Base-by-base conservation (phyloP, 257 asterid genomes). In the Dorcoceras hygrometricum region DNA sequence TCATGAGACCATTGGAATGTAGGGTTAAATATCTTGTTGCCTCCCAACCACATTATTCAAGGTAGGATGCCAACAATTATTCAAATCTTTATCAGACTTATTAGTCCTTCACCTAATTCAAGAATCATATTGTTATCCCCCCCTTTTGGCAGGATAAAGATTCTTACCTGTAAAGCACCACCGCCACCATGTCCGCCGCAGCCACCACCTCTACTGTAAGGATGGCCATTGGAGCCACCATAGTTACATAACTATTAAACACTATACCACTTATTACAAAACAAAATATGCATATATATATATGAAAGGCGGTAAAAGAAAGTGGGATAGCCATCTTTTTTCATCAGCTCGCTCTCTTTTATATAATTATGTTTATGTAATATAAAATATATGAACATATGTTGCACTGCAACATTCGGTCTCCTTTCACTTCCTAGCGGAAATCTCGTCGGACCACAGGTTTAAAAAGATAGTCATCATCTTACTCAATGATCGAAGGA, bases 1-100 rank as follows among this genome's bases (percentile, higher is more conserved):
- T 71, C 89, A 84, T 62, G 90, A 86, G 79, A 72, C 90, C 78
- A 67, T 87, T 63, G 89, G 95, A 67, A 84, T 87, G 87, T 87
- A 84, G 88, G 56, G 67, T 68, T 66, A 74, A 63, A 77, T 61
- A 70, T 32, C 71, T 59, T 74, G 81, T 77, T 71, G 77, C 81
- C 61, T 62, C 68, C 73, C 70, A 63, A 74, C 82, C 72, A 76
- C 79, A 83, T 68, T 66, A 73, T 67, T 69, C 70, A 65, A 76
- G 86, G 89, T 83, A 76, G 79, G 63, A 10, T 32, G 64, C 64
- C 74, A 53, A 34, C 65, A 20, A 14, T 34, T 27, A 20, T 43
- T 73, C 63, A n/a, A 18, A 11, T 75, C 25, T 62, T 63, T 18
- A 59, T 53, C 26, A 36, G 28, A 7, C 59, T 68, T 22, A 59